Conservation (phyloP, 2,329 filamentous ascomycete genomes). For the Gaeumannomyces tritici region DNA sequence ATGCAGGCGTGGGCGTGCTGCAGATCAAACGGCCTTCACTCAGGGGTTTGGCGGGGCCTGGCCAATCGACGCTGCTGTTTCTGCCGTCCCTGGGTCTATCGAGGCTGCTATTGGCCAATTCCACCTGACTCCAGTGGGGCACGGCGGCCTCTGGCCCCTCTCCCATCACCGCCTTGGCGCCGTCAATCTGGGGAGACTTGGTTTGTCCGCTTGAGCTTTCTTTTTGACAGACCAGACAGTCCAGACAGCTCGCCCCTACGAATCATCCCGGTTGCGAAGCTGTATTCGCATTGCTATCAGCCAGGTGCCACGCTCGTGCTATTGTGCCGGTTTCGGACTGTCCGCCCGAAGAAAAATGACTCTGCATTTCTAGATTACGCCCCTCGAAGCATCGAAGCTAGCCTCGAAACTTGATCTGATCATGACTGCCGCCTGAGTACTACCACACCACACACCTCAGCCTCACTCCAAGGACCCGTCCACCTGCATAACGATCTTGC, state of each 20-base stretch:
- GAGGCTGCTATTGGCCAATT: neutral
- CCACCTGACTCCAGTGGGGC: neutral
- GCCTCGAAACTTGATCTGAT: too few relatives aligned
- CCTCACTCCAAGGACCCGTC: slow-evolving; percentile 9
- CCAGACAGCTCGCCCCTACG: too few relatives aligned
- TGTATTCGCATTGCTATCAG: too few relatives aligned
- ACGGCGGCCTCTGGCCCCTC: neutral
- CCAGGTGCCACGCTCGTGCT: neutral
- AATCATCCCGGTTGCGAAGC: too few relatives aligned
- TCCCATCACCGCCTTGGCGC: neutral
- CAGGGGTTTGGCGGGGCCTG: neutral
- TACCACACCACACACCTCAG: neutral
- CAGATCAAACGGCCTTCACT: neutral
- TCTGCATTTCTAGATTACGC: neutral
- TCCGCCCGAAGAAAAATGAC: too few relatives aligned
- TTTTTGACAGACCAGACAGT: too few relatives aligned
- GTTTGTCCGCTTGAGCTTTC: too few relatives aligned
- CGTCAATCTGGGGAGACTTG: neutral
- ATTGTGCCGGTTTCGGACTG: neutral
- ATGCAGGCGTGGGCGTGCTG: neutral
- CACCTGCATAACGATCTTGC: slow-evolving; percentile 29
- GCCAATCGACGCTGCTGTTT: neutral
- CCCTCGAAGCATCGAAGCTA: too few relatives aligned
- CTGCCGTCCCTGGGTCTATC: neutral
- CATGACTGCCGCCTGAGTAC: too few relatives aligned